Percentiles rank a stretch among this genome's conserved stretches.
These are phyloP conservation scores for Starmera dryadoides DNA, from an alignment of 805 yeast species.

Conservation along the genomic window DNA sequence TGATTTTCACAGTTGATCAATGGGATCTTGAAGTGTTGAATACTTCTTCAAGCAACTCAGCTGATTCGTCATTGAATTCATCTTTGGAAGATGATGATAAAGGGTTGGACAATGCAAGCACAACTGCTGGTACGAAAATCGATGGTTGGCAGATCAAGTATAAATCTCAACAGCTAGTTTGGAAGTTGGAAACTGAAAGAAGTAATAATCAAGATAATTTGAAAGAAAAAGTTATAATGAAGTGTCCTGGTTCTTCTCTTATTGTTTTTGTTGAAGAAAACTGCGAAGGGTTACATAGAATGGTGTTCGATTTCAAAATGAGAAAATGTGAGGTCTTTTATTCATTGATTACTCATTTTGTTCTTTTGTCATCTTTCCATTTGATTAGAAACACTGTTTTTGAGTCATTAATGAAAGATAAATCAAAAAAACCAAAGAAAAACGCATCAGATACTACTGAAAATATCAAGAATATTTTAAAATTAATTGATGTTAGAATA, in stretches of 20 bases:
- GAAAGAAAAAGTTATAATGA: conserved; percentile 24
- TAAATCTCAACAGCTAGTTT: conserved; percentile 12
- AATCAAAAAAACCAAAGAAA: conserved; percentile 11
- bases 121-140: conserved; percentile 8
- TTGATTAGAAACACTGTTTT: conserved; percentile 34
- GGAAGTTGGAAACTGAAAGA: conserved; percentile 25
- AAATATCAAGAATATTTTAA: conserved; percentile 14
- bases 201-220: conserved; percentile 20
- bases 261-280: conserved; percentile 14
- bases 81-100: conserved; percentile 26
- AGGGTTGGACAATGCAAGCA: conserved; percentile 16
- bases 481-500: conserved; percentile 16
- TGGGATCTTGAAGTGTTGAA: conserved; percentile 2
- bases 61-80: conserved; percentile 17
- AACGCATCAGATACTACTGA: conserved; percentile 10
- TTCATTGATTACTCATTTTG: conserved; percentile 37
- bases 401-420: conserved; percentile 16
- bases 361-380: conserved; percentile 36
- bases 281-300: no score
- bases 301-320: conserved; percentile 19
- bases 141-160: conserved; percentile 7
- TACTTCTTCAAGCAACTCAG: background rate
- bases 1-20: conserved; percentile 20
- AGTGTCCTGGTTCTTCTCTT: conserved; percentile 19
- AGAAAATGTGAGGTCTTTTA: conserved; percentile 24